These are phyloP conservation scores for Hymenoscyphus fraxineus DNA, from an alignment of 2,329 filamentous ascomycete species.

Conservation along the genomic window DNA sequence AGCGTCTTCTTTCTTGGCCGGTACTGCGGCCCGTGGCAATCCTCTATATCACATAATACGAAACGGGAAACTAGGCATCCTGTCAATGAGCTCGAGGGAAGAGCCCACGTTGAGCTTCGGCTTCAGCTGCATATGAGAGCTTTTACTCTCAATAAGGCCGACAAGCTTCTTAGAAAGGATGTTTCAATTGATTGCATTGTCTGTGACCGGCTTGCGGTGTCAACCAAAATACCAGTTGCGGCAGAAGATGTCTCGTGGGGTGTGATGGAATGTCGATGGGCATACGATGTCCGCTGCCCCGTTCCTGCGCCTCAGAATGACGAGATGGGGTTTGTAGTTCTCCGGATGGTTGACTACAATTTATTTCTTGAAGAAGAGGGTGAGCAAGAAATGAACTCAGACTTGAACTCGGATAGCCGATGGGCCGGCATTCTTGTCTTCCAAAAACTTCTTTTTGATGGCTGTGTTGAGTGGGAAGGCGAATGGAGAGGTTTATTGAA, in stretches of 20 bases:
- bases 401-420: background rate
- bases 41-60: background rate
- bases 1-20: background rate
- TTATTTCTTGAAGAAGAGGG: background rate
- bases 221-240: background rate
- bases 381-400: background rate
- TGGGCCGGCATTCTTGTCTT: background rate
- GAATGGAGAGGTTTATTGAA: background rate
- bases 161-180: background rate
- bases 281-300: background rate
- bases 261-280: background rate
- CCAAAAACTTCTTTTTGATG: background rate
- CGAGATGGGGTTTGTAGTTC: background rate
- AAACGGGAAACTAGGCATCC: background rate
- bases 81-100: too few relatives aligned
- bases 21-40: background rate
- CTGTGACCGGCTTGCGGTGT: background rate
- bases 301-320: background rate
- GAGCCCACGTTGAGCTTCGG: background rate
- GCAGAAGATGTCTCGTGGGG: background rate
- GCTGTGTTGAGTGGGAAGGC: background rate
- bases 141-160: background rate
- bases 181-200: background rate
- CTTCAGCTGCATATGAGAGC: background rate
- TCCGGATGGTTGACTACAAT: background rate